phyloP scores from a whole-genome alignment of 495 filamentous ascomycete genomes.

The Polyplosphaeria fusca region DNA sequence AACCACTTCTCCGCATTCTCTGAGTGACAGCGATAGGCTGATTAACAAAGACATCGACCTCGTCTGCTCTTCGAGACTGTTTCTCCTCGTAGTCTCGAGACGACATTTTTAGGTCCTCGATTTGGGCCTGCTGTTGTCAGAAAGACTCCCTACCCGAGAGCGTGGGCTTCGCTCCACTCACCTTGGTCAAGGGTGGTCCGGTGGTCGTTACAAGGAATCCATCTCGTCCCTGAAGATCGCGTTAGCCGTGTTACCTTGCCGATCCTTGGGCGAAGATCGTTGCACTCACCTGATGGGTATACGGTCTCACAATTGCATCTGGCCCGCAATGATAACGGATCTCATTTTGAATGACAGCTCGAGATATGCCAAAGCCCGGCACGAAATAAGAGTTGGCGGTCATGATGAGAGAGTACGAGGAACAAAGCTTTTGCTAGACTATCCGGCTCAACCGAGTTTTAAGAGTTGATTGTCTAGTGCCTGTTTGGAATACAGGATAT shows the following conservation, averaged over 20 bases:
- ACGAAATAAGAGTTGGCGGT: slow-evolving; percentile 36
- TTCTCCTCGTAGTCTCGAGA: slow-evolving; percentile 38
- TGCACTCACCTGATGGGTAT: slow-evolving; percentile 33
- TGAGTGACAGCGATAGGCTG: slow-evolving; percentile 30
- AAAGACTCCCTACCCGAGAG: no score
- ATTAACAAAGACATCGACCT: slow-evolving; percentile 33
- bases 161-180: slow-evolving; percentile 4
- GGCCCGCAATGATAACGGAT: slow-evolving; percentile 40
- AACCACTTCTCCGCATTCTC: slow-evolving; percentile 19
- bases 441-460: no score
- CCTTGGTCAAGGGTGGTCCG: slow-evolving; percentile 37
- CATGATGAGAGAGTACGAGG: no score
- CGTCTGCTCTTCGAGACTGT: slow-evolving; percentile 31
- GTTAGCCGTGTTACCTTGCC: slow-evolving; percentile 20
- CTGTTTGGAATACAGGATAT: no score
- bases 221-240: slow-evolving; percentile 34
- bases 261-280: not conserved
- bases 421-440: no score
- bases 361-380: slow-evolving; percentile 38
- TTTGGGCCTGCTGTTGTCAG: slow-evolving; percentile 34
- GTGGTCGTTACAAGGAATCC: slow-evolving; percentile 39
- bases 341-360: slow-evolving; percentile 39
- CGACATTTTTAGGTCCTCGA: slow-evolving; percentile 35
- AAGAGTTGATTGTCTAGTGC: no score
- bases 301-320: slow-evolving; percentile 38